phyloP scores from a whole-genome alignment of 148 eudicot genomes.

The Rhododendron mucronatum region DNA sequence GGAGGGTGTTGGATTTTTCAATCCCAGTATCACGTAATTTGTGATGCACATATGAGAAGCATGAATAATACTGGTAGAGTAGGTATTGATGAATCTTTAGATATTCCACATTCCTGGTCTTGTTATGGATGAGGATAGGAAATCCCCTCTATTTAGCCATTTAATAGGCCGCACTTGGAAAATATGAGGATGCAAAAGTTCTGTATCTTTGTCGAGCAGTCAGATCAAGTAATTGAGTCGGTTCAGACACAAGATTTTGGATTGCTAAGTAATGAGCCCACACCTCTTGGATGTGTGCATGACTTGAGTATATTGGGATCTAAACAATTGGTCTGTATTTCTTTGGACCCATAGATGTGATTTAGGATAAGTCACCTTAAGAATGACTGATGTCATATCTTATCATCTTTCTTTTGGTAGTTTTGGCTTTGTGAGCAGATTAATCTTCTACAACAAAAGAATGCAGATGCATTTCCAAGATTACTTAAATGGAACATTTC shows the following conservation, averaged over 20 bases:
- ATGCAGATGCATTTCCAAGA: too few species aligned
- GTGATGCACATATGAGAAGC: neutral
- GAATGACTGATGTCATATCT: neutral
- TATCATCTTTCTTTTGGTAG: neutral
- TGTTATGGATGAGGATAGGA: neutral
- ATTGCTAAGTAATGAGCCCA: neutral
- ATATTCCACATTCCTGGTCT: neutral
- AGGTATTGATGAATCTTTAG: neutral
- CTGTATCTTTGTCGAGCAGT: neutral
- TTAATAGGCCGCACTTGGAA: neutral
- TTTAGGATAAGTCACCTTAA: neutral
- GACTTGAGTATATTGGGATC: neutral
- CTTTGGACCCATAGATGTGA: neutral
- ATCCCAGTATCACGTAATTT: neutral
- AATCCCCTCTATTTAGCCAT: neutral
- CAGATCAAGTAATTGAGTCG: neutral
- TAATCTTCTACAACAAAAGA: too few species aligned
- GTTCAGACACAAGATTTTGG: neutral
- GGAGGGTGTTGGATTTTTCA: neutral
- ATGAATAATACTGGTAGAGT: neutral
- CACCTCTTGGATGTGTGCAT: neutral
- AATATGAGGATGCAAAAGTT: neutral
- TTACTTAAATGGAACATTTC: too few species aligned
- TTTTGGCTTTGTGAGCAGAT: too few species aligned
- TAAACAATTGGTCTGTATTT: neutral